phyloP scores from a whole-genome alignment of 129 eudicot species.

The Calendula officinalis region DNA sequence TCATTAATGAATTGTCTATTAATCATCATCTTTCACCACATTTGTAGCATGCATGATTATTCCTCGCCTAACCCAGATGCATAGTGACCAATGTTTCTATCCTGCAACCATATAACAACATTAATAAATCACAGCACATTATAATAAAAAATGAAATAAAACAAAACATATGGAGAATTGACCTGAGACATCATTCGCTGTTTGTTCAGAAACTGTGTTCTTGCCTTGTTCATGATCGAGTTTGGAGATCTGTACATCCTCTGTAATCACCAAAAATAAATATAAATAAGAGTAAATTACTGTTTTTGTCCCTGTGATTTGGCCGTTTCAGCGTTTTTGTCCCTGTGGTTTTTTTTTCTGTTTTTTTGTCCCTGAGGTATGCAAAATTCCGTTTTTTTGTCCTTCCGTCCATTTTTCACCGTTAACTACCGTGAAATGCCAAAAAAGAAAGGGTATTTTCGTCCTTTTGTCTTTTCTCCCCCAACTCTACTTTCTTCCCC shows the following conservation, averaged over 20 bases:
- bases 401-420: too few species aligned
- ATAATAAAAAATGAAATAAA: too few species aligned
- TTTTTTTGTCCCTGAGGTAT: too few species aligned
- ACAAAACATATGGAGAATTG: background rate
- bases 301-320: too few species aligned
- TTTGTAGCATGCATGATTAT: background rate
- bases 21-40: conserved; percentile 5
- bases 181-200: conserved; percentile 39
- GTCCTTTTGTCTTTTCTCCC: too few species aligned
- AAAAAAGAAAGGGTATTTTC: too few species aligned
- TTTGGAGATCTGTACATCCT: conserved; percentile 41
- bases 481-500: too few species aligned
- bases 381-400: too few species aligned
- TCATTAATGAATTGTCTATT: background rate
- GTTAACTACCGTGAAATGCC: too few species aligned
- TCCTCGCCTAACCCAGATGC: conserved; percentile 24
- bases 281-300: too few species aligned
- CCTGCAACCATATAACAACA: conserved; percentile 24
- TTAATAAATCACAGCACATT: background rate
- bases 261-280: conserved; percentile 20
- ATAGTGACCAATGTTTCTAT: conserved; percentile 27
- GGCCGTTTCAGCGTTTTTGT: too few species aligned
- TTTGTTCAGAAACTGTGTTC: conserved; percentile 49
- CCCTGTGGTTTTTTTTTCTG: too few species aligned
- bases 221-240: conserved; percentile 45